Evolutionary conservation across 495 filamentous ascomycete species (phyloP).

Genomic region (Podospora tetraspora): DNA sequence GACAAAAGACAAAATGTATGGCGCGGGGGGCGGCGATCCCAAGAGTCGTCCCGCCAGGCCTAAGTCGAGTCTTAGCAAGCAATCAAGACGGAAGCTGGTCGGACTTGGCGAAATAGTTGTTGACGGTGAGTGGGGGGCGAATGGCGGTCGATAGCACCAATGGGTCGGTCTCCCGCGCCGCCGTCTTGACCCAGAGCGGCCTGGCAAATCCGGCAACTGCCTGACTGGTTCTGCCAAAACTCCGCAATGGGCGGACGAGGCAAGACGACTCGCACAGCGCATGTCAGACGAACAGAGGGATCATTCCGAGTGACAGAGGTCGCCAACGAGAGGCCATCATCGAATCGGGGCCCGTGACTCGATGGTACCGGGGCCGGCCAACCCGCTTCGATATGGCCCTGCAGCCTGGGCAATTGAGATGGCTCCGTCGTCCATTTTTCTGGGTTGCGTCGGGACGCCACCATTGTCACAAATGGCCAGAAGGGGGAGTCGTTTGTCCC

Average conservation of each 20-base stretch:
- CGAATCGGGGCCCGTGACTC: neutral
- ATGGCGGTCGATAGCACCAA: too few relatives aligned
- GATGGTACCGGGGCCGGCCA: neutral
- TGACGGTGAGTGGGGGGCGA: neutral
- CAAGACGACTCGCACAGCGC: neutral
- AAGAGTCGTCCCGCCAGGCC: constrained; percentile 2
- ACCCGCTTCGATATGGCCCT: neutral
- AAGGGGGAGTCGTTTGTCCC: neutral
- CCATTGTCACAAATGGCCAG: neutral
- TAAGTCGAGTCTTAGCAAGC: constrained; percentile 8
- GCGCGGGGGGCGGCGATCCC: neutral
- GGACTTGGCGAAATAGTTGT: constrained; percentile 3
- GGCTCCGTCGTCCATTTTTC: neutral
- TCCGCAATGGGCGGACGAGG: neutral
- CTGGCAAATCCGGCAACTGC: neutral
- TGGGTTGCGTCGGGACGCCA: neutral
- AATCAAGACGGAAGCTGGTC: neutral
- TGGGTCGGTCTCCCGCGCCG: neutral
- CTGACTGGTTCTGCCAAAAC: neutral
- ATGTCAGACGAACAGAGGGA: neutral
- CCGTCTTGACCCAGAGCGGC: neutral
- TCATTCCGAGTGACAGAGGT: neutral
- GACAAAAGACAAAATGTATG: neutral
- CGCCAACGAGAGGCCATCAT: neutral
- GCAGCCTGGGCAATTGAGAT: neutral